Evolutionary conservation across 2,329 filamentous ascomycete genomes (phyloP), one percentile per base, ranked within the genome.

Genomic region (Colletotrichum sp.): DNA sequence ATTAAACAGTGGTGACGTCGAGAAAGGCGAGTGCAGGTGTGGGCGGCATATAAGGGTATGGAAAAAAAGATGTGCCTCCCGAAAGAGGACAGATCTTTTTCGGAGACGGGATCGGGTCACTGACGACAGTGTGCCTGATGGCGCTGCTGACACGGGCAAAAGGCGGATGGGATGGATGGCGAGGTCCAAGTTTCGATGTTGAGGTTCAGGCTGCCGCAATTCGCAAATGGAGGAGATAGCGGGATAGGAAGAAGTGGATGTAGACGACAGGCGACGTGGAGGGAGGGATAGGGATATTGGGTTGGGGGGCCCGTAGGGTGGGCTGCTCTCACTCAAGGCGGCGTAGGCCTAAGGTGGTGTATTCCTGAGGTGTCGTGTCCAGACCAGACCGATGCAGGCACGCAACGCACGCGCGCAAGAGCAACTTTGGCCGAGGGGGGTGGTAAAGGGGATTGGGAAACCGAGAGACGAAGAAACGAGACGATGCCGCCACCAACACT

Each of bases 211-310:
- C 74, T 76, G 71, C 74, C 66, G 71, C 74, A 76, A 74, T 75
- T 76, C 66, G 74, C 70, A 74, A 74, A 76, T 74, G 58, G 62
- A 75, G 62, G 64, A 73, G 70, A 73, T 69, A 74, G 74, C 74
- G 74, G 70, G 70, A 76, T 76, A 60, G 70, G 70, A 76, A 74
- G 70, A 75, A 76, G 74, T 76, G 74, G 74, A 76, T 76, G 74
- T 76, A 65, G 74, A 52, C n/a, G 43, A 76, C 74, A 74, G 64
- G 64, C 74, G 74, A 76, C 74, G 74, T 76, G 74, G 70, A 76
- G 74, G 74, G 70, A 75, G 72, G 72, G 68, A 75, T 75, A 75
- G 69, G 74, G 74, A 76, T 76, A 76, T 74, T 76, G 70, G 65
- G 66, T 65, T 75, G 73, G 73, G 70, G 70, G 65, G 60, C 71